Base-by-base conservation (phyloP, 2,329 filamentous ascomycete genomes). In the Metarhizium album region DNA sequence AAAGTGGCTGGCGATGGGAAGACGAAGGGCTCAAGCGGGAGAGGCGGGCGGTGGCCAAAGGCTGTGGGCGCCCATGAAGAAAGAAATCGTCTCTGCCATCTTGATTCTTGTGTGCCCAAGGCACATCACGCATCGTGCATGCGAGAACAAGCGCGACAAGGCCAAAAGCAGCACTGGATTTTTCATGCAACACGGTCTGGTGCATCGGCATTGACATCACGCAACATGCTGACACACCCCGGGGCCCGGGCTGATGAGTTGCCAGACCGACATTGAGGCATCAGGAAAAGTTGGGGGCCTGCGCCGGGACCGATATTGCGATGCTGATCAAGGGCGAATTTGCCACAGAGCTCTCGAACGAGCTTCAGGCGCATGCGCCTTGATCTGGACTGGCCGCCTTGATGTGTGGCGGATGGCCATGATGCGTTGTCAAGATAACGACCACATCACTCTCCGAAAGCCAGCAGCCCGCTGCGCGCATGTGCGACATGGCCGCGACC, bases 371-470 rank as follows among this genome's bases (percentile, higher is more conserved):
- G 55, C 48, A 45, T 43, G 46, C 54, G 53, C 58, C 58, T 43
- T 18, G 38, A 48, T 7, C 14, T 24, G 46, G 42, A 33, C 20
- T 35, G 31, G 45, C 24, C 27, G 42, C 24, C 47, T 37, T 38
- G 38, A 38, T 43, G 51, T 40, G 47, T n/a, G n/a, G n/a, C n/a
- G n/a, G n/a, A n/a, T n/a, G 47, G 23, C 40, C 31, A 38, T 72
- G 72, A 74, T 75, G 71, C 68, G 73, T 74, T 76, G 73, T 75
- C 74, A 76, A 67, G 60, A 62, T 59, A 57, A 61, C 54, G 54
- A 56, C 65, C 62, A 67, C 55, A 65, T 53, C 52, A 66, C 61
- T 54, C 46, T 47, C 59, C 62, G 60, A 64, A 37, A 49, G 33
- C n/a, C 5, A 14, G 11, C 24, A 4, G 22, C 27, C 16, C 42